phyloP scores from a whole-genome alignment of 805 yeast species.

The Debaryomyces tyrocola region DNA sequence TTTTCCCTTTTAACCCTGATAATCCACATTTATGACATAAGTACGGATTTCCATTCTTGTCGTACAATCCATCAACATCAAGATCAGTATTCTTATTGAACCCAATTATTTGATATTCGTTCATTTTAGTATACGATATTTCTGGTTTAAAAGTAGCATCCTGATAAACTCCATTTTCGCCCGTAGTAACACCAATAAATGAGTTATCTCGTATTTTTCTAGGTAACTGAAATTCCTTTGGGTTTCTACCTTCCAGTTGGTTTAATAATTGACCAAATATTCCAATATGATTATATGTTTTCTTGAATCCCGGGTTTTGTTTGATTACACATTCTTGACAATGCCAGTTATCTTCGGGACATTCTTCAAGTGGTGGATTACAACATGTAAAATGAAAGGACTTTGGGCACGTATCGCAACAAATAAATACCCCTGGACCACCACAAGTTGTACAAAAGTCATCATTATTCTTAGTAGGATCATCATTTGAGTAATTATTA shows the following conservation, averaged over 20 bases:
- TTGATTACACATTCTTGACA: constrained; percentile 72
- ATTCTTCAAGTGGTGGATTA: constrained; percentile 82
- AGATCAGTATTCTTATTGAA: constrained; percentile 47
- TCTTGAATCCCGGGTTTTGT: constrained; percentile 22
- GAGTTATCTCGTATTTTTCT: constrained; percentile 58
- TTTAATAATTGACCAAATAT: constrained; percentile 58
- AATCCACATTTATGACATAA: constrained; percentile 76
- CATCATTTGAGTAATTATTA: constrained; percentile 7
- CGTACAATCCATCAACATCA: constrained; percentile 65
- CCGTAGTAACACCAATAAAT: constrained; percentile 71
- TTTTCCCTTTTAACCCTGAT: constrained; percentile 60
- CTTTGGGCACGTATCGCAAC: constrained; percentile 91
- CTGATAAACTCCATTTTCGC: constrained; percentile 67
- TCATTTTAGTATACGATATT: constrained; percentile 37
- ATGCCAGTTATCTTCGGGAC: constrained; percentile 90
- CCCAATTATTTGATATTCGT: constrained; percentile 35
- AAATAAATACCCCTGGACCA: constrained; percentile 81
- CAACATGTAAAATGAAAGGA: constrained; percentile 92
- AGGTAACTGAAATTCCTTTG: constrained; percentile 55
- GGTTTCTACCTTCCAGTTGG: constrained; percentile 58
- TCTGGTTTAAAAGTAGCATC: constrained; percentile 43
- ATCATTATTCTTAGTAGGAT: constrained; percentile 51
- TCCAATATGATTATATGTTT: constrained; percentile 41
- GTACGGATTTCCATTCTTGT: constrained; percentile 65
- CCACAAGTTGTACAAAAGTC: constrained; percentile 93